Evolutionary conservation across 2,329 filamentous ascomycete genomes (phyloP), one percentile per base, ranked within the genome.

Genomic region (Calonectria fujianensis): DNA sequence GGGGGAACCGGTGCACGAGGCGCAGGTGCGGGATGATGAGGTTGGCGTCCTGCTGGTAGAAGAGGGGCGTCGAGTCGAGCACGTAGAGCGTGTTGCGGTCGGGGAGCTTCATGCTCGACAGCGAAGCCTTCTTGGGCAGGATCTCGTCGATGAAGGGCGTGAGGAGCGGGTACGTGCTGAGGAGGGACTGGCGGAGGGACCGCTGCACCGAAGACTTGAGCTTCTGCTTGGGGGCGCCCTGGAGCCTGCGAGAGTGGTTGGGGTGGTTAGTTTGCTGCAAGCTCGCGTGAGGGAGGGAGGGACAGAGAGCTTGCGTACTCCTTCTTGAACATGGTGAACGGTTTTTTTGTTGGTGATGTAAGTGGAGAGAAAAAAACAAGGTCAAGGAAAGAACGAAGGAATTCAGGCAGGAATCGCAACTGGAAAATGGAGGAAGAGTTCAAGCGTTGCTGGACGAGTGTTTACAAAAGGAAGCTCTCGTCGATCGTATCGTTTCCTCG

Each of bases 151-250:
- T 97, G 87, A 95, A 91, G 0, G 95, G 94, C 79, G 93, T 92
- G 67, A 98, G 93, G 67, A 95, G 91, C 3, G 97, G 97, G 87
- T 97, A 98, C 69, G 94, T 94, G 74, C 95, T 90, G 77, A 97
- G 89, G 79, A 98, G 91, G 82, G 95, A 95, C 82, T 93, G 90
- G 80, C 97, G 95, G 81, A 99, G 93, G 77, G 89, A 91, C 82
- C 97, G 95, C 88, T 98, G 96, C 72, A 95, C 95, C 31, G 96
- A 98, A 78, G 96, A 98, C 88, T 98, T 99, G 86, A 98, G 95
- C 90, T 98, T 98, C 81, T 96, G 95, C 88, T 97, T 98, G 72
- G 95, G 93, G 79, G 94, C 92, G 32, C 93, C 37, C 39, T 78
- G 88, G 81, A 92, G 88, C 84, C 98, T 93, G 79, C 13, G 45